These are phyloP conservation scores for Penicillium freii DNA, from an alignment of 2,329 filamentous ascomycete genomes.

Conservation along the genomic window DNA sequence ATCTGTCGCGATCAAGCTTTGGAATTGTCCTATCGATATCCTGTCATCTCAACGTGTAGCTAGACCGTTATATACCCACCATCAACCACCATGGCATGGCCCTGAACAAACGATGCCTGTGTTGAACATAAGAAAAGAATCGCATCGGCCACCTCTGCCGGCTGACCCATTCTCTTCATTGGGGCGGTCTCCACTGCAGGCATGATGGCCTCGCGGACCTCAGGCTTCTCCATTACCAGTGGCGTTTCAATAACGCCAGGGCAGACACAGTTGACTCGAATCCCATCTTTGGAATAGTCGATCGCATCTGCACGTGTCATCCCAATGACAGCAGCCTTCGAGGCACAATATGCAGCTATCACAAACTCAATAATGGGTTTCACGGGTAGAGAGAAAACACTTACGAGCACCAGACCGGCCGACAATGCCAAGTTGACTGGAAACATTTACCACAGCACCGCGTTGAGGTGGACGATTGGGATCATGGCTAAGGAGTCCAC, in stretches of 20 bases:
- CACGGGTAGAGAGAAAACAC: constrained; percentile 16
- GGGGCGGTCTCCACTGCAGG: constrained; percentile 50
- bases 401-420: constrained; percentile 47
- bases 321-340: constrained; percentile 58
- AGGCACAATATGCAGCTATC: constrained; percentile 56
- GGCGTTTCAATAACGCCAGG: constrained; percentile 50
- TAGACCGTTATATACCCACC: constrained; percentile 52
- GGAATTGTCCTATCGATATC: neutral
- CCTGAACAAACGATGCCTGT: constrained; percentile 53
- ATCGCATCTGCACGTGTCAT: constrained; percentile 59
- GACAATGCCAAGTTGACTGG: constrained; percentile 54
- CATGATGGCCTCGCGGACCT: constrained; percentile 41
- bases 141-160: constrained; percentile 51
- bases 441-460: constrained; percentile 54
- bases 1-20: no score
- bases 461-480: constrained; percentile 38
- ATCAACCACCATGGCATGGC: constrained; percentile 54
- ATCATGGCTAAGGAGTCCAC: constrained; percentile 43
- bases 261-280: constrained; percentile 38
- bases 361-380: neutral
- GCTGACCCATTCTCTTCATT: constrained; percentile 52
- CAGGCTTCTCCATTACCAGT: constrained; percentile 45
- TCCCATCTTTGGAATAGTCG: constrained; percentile 49
- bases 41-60: neutral
- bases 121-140: constrained; percentile 52